Percentiles rank a stretch among this genome's conserved stretches.
Conservation (phyloP, 768 basidiomycete species). For the Agaricus sinodeliciosus region DNA sequence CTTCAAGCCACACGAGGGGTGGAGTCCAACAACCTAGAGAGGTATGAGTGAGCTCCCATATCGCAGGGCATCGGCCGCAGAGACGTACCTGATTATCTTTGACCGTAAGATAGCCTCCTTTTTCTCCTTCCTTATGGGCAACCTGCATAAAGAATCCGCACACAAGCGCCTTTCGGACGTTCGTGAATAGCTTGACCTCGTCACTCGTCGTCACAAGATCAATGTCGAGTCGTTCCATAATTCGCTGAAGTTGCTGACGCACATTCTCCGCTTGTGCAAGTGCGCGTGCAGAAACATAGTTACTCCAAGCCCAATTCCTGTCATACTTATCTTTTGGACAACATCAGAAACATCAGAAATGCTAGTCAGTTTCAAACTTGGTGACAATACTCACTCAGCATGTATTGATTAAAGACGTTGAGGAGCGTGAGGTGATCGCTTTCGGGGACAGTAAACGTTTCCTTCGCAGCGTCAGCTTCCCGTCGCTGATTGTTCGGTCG, state of each 20-base stretch:
- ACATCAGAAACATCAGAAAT: neutral
- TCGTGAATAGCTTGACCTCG: slow-evolving; percentile 61
- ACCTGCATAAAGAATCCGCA: slow-evolving; percentile 99
- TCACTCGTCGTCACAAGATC: slow-evolving; percentile 65
- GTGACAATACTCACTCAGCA: slow-evolving; percentile 49
- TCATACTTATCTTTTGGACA: slow-evolving; percentile 57
- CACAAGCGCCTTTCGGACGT: slow-evolving; percentile 78
- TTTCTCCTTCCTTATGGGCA: slow-evolving; percentile 91
- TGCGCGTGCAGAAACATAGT: slow-evolving; percentile 80
- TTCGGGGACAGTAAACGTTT: slow-evolving; percentile 80
- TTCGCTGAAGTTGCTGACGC: slow-evolving; percentile 78
- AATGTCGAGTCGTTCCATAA: slow-evolving; percentile 87
- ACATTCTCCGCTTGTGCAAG: slow-evolving; percentile 92
- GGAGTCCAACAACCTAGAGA: slow-evolving; percentile 57
- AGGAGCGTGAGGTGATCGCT: slow-evolving; percentile 95
- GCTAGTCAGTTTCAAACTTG: neutral
- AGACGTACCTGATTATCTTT: slow-evolving; percentile 85
- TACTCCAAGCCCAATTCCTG: slow-evolving; percentile 85
- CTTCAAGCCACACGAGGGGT: slow-evolving; percentile 81
- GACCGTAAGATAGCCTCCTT: slow-evolving; percentile 80
- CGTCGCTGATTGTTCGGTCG: slow-evolving; percentile 82
- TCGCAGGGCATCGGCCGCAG: neutral
- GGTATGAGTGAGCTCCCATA: neutral
- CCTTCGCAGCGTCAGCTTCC: slow-evolving; percentile 92
- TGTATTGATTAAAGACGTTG: slow-evolving; percentile 94